Conservation (phyloP, 805 yeast genomes). For the Pichia insulana region DNA sequence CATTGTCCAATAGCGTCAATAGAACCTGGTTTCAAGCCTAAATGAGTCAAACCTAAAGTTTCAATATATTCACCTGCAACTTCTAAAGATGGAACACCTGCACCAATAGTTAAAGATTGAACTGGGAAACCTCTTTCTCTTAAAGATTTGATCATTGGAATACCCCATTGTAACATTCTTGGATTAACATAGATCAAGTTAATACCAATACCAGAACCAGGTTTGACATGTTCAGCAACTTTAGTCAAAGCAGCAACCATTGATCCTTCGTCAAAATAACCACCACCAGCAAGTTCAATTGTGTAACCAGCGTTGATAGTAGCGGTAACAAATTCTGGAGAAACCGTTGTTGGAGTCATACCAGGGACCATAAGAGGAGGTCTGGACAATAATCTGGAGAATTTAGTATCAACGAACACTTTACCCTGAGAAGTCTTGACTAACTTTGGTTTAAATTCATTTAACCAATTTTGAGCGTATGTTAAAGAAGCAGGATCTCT, state of each 20-base stretch:
- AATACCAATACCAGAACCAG: constrained; percentile 86
- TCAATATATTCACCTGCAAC: constrained; percentile 95
- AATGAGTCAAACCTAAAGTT: constrained; percentile 83
- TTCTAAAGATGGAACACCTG: constrained; percentile 98
- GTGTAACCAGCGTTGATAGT: constrained; percentile 95
- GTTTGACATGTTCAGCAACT: constrained; percentile 59
- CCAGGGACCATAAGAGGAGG: constrained; percentile 98
- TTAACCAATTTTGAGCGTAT: constrained; percentile 86
- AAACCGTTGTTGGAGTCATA: constrained; percentile 98
- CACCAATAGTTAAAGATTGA: constrained; percentile 95
- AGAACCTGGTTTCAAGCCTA: constrained; percentile 97
- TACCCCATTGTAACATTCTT: constrained; percentile 97
- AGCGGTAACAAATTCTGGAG: constrained; percentile 89
- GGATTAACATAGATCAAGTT: constrained; percentile 96
- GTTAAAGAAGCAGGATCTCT: constrained; percentile 54
- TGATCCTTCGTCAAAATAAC: constrained; percentile 69
- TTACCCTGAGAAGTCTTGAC: constrained; percentile 66
- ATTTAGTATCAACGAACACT: constrained; percentile 85
- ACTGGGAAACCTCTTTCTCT: constrained; percentile 92
- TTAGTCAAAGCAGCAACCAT: constrained; percentile 70
- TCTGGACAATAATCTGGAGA: constrained; percentile 83
- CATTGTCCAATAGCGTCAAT: constrained; percentile 84
- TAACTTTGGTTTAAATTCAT: constrained; percentile 79
- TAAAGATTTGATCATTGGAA: constrained; percentile 84
- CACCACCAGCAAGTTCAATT: constrained; percentile 98